Evolutionary conservation across 768 basidiomycete genomes (phyloP), one percentile per base, ranked within the genome.

Genomic region (Sporobolomyces roseus): DNA sequence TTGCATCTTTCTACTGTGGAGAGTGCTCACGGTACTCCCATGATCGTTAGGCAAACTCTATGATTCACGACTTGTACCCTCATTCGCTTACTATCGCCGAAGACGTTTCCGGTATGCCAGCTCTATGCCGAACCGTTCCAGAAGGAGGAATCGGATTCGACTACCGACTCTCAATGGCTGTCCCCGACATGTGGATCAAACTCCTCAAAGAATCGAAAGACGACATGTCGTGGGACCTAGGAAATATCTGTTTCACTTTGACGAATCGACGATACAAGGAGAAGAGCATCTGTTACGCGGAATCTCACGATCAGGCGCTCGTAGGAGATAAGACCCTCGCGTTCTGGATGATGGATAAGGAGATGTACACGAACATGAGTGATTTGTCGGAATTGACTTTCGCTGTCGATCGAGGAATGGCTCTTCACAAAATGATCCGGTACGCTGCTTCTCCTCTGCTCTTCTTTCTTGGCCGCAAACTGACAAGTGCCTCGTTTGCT

Each of bases 141-240:
- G 83, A 87, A 66, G 96, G 94, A 52, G 96, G 96, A 19, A 82
- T 99, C 59, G 96, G 94, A 6, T 99, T 98, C 80, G 96, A 99
- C 80, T 99, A 97, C 79, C 88, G 96, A 36, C 82, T 99, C 52
- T 91, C 92, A 33, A 99, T 98, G 96, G 96, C 96, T 27, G 85
- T 99, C 59, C 96, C 96, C 3, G 96, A 99, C 79, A 97, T 94
- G 93, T 99, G 93, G 92, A 99, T 99, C 82, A 98, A 99, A 80
- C 83, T 98, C 32, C 84, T 98, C 74, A 99, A 98, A 78, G 96
- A 99, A 80, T 85, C 85, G 77, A 69, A 69, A 23, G 70, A 79
- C 4, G 96, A 99, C 78, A 84, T 88, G 68, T 84, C 87, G 48
- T 99, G 96, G 96, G 84, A 94, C 55, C 82, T 99, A 74, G 85